Evolutionary conservation across 1,284 basidiomycete genomes (phyloP).

Genomic region (Ceratobasidium theobromae): DNA sequence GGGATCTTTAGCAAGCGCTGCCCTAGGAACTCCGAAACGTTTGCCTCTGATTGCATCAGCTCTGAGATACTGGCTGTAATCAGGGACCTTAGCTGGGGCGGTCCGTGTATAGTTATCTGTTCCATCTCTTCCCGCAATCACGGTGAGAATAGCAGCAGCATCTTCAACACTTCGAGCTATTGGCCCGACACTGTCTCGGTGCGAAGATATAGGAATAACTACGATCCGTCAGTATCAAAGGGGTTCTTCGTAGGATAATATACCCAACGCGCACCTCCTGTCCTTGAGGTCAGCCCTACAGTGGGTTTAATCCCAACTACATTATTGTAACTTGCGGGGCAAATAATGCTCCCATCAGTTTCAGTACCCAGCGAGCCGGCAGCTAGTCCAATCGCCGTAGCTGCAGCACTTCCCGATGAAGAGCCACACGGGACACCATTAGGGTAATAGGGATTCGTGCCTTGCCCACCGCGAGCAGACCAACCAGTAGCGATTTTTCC

Average conservation of each 20-base stretch:
- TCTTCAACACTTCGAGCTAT: conserved; percentile 61
- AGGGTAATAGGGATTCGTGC: conserved; percentile 60
- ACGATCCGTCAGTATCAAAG: not conserved
- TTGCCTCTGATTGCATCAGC: conserved; percentile 54
- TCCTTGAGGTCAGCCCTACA: conserved; percentile 62
- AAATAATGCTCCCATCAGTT: conserved; percentile 56
- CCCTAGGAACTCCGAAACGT: conserved; percentile 59
- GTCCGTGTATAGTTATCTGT: conserved; percentile 63
- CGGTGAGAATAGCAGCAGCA: conserved; percentile 56
- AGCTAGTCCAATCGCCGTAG: conserved; percentile 61
- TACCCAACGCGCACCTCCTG: conserved; percentile 51
- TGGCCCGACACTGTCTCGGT: conserved; percentile 67
- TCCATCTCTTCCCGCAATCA: conserved; percentile 60
- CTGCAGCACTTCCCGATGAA: conserved; percentile 64
- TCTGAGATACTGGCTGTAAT: conserved; percentile 56
- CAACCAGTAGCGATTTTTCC: conserved; percentile 61
- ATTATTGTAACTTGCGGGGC: conserved; percentile 52
- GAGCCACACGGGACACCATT: conserved; percentile 65
- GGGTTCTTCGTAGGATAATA: conserved; percentile 14
- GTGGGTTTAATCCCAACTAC: conserved; percentile 62
- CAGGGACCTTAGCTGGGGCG: conserved; percentile 56
- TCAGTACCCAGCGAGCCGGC: conserved; percentile 38
- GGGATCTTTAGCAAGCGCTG: conserved; percentile 30
- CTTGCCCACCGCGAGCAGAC: conserved; percentile 67
- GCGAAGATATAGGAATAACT: conserved; percentile 62